phyloP scores from a whole-genome alignment of 768 basidiomycete genomes.

The Suillus ampliporus region DNA sequence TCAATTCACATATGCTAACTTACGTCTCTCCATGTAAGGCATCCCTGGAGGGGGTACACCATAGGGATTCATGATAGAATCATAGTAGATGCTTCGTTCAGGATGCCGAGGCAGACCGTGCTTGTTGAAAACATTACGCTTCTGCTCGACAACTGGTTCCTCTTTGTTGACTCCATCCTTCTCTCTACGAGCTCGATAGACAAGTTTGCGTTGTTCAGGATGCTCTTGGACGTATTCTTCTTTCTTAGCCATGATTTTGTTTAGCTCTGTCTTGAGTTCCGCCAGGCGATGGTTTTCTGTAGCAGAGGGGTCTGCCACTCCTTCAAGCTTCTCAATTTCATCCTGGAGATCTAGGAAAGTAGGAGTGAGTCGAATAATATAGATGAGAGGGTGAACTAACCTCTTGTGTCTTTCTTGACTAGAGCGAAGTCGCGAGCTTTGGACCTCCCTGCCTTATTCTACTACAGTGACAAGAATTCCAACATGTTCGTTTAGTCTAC shows the following conservation, averaged over 20 bases:
- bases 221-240: constrained; percentile 92
- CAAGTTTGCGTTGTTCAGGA: constrained; percentile 87
- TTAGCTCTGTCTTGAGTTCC: constrained; percentile 77
- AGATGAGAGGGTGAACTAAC: constrained; percentile 42
- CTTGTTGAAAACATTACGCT: constrained; percentile 77
- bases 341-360: constrained; percentile 71
- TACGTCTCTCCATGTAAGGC: constrained; percentile 92
- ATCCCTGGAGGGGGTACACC: constrained; percentile 95
- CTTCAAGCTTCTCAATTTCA: constrained; percentile 74
- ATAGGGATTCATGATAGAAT: constrained; percentile 90
- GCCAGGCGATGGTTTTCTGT: constrained; percentile 71
- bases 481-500: background rate
- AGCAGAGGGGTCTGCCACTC: constrained; percentile 44
- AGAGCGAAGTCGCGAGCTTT: constrained; percentile 88
- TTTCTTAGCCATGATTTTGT: constrained; percentile 84
- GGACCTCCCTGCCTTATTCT: constrained; percentile 88
- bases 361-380: constrained; percentile 10
- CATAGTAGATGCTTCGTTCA: constrained; percentile 92
- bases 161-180: constrained; percentile 47
- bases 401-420: constrained; percentile 92
- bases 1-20: constrained; percentile 33
- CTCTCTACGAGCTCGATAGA: constrained; percentile 66
- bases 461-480: constrained; percentile 46
- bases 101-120: constrained; percentile 88
- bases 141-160: constrained; percentile 46